Conservation (phyloP, 1,139 yeast genomes). For the Protomyces inouyei region DNA sequence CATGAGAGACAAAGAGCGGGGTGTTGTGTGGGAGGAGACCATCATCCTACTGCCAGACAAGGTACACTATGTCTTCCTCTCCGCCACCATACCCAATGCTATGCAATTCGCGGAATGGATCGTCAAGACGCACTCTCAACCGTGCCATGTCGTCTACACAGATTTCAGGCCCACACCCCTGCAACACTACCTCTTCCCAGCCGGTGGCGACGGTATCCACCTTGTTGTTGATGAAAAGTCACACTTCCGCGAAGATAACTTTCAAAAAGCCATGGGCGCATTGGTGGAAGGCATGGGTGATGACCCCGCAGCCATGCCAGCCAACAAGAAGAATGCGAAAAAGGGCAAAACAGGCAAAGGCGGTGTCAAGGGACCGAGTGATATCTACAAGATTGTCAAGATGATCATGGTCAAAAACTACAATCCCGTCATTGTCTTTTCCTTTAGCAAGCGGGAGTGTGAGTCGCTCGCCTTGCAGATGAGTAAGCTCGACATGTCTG, state of each 20-base stretch:
- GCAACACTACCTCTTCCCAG: constrained; percentile 94
- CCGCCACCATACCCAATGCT: constrained; percentile 97
- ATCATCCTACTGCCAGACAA: constrained; percentile 92
- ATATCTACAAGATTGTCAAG: constrained; percentile 91
- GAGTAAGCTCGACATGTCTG: constrained; percentile 90
- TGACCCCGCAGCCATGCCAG: constrained; percentile 56
- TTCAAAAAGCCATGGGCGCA: constrained; percentile 96
- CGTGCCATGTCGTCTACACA: constrained; percentile 97
- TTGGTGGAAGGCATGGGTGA: constrained; percentile 79
- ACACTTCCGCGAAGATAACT: constrained; percentile 90
- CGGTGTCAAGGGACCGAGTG: constrained; percentile 77
- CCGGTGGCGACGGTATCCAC: constrained; percentile 96
- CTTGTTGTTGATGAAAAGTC: constrained; percentile 97
- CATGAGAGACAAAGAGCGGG: constrained; percentile 85
- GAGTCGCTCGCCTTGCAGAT: constrained; percentile 88
- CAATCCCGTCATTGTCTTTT: constrained; percentile 96
- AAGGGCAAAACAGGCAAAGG: constrained; percentile 87
- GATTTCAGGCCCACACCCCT: constrained; percentile 98
- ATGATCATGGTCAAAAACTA: constrained; percentile 95
- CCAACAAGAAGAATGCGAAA: constrained; percentile 51
- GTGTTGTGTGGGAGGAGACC: constrained; percentile 99
- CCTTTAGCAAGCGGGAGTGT: constrained; percentile 94
- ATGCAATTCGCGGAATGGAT: constrained; percentile 99
- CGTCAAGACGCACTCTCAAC: constrained; percentile 88
- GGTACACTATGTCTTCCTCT: constrained; percentile 77